These are phyloP conservation scores for Coemansia sp. DNA, from an alignment of 371 early-diverging fungal genomes.

Conservation along the genomic window DNA sequence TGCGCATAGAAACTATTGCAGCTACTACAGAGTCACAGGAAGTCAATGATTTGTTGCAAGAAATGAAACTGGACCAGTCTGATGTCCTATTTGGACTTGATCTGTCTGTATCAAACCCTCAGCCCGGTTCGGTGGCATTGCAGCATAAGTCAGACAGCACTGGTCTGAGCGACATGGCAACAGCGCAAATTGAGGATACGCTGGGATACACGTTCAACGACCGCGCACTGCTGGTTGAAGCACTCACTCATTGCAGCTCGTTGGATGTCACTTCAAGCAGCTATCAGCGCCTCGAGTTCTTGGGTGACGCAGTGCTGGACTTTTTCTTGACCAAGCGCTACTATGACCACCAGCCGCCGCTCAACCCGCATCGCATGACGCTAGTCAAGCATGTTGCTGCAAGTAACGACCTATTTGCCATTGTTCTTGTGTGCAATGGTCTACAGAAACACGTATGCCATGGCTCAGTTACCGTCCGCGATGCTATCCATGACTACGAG, in stretches of 20 bases:
- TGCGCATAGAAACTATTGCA: slow-evolving; percentile 12
- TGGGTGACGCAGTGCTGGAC: slow-evolving; percentile 93
- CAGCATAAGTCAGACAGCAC: background rate
- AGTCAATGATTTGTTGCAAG: slow-evolving; percentile 14
- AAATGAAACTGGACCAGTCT: slow-evolving; percentile 26
- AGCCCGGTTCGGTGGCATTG: background rate
- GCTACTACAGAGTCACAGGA: background rate
- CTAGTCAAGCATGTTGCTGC: slow-evolving; percentile 80
- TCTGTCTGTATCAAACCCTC: background rate
- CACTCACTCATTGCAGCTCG: slow-evolving; percentile 82
- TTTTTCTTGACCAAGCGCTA: slow-evolving; percentile 74
- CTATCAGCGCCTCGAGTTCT: slow-evolving; percentile 91
- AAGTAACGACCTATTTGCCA: slow-evolving; percentile 79
- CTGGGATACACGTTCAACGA: slow-evolving; percentile 74
- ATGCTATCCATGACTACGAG: slow-evolving; percentile 56
- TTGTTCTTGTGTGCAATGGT: slow-evolving; percentile 62
- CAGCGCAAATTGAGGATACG: slow-evolving; percentile 53
- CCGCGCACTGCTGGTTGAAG: slow-evolving; percentile 67
- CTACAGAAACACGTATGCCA: slow-evolving; percentile 68
- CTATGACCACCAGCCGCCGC: slow-evolving; percentile 66
- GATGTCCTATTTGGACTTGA: slow-evolving; percentile 22
- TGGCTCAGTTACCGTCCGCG: slow-evolving; percentile 57
- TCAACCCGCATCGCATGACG: slow-evolving; percentile 60
- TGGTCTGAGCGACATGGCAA: slow-evolving; percentile 17
- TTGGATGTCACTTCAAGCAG: slow-evolving; percentile 59